Percentiles rank a stretch among this genome's conserved stretches.
phyloP scores from a whole-genome alignment of 306 rosid species.

The Malus asiatica region DNA sequence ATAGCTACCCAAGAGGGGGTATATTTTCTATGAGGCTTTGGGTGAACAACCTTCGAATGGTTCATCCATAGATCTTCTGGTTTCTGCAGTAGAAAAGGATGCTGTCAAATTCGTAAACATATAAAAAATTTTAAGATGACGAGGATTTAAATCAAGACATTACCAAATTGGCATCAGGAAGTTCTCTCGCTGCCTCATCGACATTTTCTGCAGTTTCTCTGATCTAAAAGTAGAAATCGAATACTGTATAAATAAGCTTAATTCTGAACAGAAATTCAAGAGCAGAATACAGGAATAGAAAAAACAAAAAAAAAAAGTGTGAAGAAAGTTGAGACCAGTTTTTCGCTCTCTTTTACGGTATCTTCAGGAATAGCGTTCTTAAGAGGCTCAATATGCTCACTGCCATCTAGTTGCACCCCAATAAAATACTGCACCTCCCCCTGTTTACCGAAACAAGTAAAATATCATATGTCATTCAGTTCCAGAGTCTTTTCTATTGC shows the following conservation, averaged over 20 bases:
- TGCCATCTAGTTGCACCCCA: conserved; percentile 98
- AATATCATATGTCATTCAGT: neutral
- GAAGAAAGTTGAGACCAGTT: conserved; percentile 44
- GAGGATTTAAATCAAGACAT: neutral
- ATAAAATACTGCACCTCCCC: conserved; percentile 96
- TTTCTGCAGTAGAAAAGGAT: conserved; percentile 45
- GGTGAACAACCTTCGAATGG: conserved; percentile 73
- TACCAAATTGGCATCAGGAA: conserved; percentile 96
- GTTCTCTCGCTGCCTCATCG: conserved; percentile 79
- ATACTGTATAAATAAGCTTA: neutral
- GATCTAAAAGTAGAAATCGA: conserved; percentile 35
- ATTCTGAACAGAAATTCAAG: neutral
- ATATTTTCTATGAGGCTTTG: conserved; percentile 86
- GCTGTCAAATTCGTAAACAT: conserved; percentile 16
- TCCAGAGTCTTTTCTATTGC: neutral
- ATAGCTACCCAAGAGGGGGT: conserved; percentile 69
- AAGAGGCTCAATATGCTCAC: conserved; percentile 92
- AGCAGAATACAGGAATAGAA: neutral
- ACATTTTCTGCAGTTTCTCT: conserved; percentile 86
- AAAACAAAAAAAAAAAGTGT: neutral
- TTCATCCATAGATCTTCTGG: conserved; percentile 96
- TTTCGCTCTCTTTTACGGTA: conserved; percentile 66
- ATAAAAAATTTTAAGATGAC: conserved; percentile 11
- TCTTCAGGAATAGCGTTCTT: conserved; percentile 54
- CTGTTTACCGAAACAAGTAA: conserved; percentile 35